A percentile compares a stretch with the other conserved stretches of the same genome.
phyloP scores from a whole-genome alignment of 768 basidiomycete genomes.

The Trametes cingulata region DNA sequence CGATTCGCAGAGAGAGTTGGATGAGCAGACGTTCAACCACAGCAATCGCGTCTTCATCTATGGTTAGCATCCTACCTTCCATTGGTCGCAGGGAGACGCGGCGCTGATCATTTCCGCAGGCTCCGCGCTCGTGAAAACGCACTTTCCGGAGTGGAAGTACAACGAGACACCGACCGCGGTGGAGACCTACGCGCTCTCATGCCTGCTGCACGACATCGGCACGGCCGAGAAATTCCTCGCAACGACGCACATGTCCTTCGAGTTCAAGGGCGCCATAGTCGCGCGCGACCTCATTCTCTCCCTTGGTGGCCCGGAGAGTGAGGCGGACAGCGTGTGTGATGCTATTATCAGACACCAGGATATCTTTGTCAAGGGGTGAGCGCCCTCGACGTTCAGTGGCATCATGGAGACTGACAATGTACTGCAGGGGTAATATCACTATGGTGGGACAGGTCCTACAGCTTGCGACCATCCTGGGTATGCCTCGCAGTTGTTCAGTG shows the following conservation, averaged over 20 bases:
- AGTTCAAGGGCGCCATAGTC: conserved; percentile 56
- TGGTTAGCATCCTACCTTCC: conserved; percentile 32
- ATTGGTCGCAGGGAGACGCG: background rate
- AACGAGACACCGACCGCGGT: conserved; percentile 27
- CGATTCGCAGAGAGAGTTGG: conserved; percentile 40
- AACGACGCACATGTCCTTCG: conserved; percentile 58
- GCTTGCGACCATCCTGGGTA: conserved; percentile 50
- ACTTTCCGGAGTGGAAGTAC: conserved; percentile 50
- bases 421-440: conserved; percentile 47
- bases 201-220: conserved; percentile 55
- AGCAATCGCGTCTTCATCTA: conserved; percentile 52
- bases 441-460: conserved; percentile 52
- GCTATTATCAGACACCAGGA: conserved; percentile 51
- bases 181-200: conserved; percentile 53
- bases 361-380: conserved; percentile 46
- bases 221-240: conserved; percentile 47
- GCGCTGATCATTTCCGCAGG: conserved; percentile 31
- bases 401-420: background rate
- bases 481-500: conserved; percentile 5
- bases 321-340: conserved; percentile 54
- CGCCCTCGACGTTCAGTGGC: background rate
- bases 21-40: conserved; percentile 49
- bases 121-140: conserved; percentile 46
- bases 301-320: conserved; percentile 45
- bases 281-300: conserved; percentile 49